Base-by-base conservation (phyloP, 768 basidiomycete species). In the Suillus spraguei region DNA sequence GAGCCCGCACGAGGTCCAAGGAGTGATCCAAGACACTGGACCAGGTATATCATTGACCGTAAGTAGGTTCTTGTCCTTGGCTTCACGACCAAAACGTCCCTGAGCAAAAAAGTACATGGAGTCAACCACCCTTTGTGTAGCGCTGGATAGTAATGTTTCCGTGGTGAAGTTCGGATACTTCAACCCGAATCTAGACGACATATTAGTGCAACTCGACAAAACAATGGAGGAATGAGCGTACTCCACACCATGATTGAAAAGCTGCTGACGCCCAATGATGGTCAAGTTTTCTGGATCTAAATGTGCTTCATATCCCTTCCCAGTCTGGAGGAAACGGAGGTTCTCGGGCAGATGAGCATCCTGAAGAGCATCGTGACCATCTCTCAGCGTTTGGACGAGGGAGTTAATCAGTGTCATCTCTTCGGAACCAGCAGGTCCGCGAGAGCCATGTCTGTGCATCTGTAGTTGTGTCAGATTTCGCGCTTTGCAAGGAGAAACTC, bases 391-490 rank as follows among this genome's bases (percentile, higher is more conserved):
- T 10, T 65, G 60, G 16, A 74, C 74, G 20, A 82, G 74, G 53
- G 72, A 71, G 10, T 72, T 69, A 60, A 79, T 73, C 66, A 67
- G 76, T 49, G 14, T 4, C 32, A 72, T 71, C 74, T 76, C 74
- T 39, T 3, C 17, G 5, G 9, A 1, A n/a, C 61, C 67, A 22
- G 69, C 69, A 47, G 78, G 80, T 62, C 71, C 76, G 59, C 79
- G 78, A 58, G 75, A 76, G 11, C 81, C 81, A 61, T 82, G 81
- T 58, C 79, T 65, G 64, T 76, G 78, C 71, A 82, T 74, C 81
- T 81, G 39, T 16, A 13, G 20, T 10, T 41, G 5, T 24, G 24
- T 58, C 24, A 58, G 28, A 58, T 20, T 28, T 11, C 24, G 11
- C 16, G 10, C 39, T 20, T 41, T 3, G 17, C 39, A 41, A 20